Evolutionary conservation across 345 rosid species (phyloP).

Genomic region (Syzygium aromaticum): DNA sequence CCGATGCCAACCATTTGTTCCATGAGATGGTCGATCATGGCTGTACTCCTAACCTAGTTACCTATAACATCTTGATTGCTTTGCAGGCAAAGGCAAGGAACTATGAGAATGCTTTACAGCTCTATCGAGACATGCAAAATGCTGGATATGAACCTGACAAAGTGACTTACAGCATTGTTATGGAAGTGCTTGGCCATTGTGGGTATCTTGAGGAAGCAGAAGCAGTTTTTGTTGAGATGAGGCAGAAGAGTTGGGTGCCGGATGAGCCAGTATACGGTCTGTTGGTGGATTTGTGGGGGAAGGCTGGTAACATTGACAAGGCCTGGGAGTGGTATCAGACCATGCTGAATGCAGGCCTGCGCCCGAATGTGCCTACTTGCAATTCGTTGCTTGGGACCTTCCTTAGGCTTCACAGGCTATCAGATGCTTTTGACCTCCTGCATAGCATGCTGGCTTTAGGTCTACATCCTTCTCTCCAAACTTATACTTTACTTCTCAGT

Average conservation of each 20-base stretch:
- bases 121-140: constrained; percentile 69
- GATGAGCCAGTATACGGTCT: constrained; percentile 95
- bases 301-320: constrained; percentile 75
- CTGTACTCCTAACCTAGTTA: constrained; percentile 76
- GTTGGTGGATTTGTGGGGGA: constrained; percentile 91
- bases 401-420: constrained; percentile 52
- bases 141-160: constrained; percentile 90
- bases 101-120: constrained; percentile 62
- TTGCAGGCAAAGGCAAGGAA: constrained; percentile 91
- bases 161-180: constrained; percentile 83
- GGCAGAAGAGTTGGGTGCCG: constrained; percentile 69
- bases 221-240: constrained; percentile 72
- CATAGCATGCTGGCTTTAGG: constrained; percentile 66
- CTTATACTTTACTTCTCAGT: constrained; percentile 85
- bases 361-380: constrained; percentile 93
- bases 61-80: constrained; percentile 81
- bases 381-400: constrained; percentile 91
- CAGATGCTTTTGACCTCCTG: constrained; percentile 69
- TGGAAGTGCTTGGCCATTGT: constrained; percentile 95
- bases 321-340: constrained; percentile 81
- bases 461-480: constrained; percentile 66
- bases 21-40: constrained; percentile 85
- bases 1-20: constrained; percentile 69
- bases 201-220: constrained; percentile 88
- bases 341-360: constrained; percentile 71